Evolutionary conservation across 1,139 yeast genomes (phyloP).

Genomic region (Diutina scorzettiae): DNA sequence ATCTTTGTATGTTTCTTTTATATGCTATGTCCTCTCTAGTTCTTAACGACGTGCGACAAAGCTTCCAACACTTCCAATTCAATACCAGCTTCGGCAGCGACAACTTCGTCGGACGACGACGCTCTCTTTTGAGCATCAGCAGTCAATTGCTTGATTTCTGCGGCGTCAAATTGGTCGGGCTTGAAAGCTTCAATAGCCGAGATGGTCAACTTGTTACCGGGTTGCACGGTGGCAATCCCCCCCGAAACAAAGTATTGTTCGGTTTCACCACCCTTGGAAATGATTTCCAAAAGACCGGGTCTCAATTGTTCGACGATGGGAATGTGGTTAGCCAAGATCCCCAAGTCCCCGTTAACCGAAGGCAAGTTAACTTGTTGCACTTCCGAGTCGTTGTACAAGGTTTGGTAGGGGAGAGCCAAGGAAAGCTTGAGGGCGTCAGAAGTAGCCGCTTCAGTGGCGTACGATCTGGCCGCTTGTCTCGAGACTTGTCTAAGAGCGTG

Average conservation of each 20-base stretch:
- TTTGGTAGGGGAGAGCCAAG: slow-evolving; percentile 82
- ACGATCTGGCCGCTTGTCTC: slow-evolving; percentile 60
- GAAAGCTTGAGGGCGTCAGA: slow-evolving; percentile 78
- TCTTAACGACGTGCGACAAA: slow-evolving; percentile 74
- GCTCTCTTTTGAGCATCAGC: slow-evolving; percentile 94
- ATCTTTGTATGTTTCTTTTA: too few species aligned
- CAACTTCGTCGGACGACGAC: slow-evolving; percentile 71
- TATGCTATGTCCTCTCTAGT: not conserved
- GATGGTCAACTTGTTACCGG: slow-evolving; percentile 83
- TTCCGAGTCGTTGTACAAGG: slow-evolving; percentile 38
- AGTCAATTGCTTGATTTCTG: slow-evolving; percentile 68
- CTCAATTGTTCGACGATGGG: slow-evolving; percentile 95
- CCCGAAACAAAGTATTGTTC: slow-evolving; percentile 88
- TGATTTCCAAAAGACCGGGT: slow-evolving; percentile 92
- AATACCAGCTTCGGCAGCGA: slow-evolving; percentile 90
- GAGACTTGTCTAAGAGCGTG: slow-evolving; percentile 54
- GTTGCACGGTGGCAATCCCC: slow-evolving; percentile 94
- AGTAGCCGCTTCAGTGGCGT: slow-evolving; percentile 62
- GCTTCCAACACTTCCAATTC: slow-evolving; percentile 96
- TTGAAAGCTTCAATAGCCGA: slow-evolving; percentile 95
- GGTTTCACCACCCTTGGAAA: slow-evolving; percentile 63
- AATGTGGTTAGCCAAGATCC: slow-evolving; percentile 96
- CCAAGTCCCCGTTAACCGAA: slow-evolving; percentile 91
- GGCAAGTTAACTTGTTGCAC: slow-evolving; percentile 92
- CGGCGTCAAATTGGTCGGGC: slow-evolving; percentile 76